Percentiles rank a stretch among this genome's conserved stretches.
Evolutionary conservation across 768 basidiomycete species (phyloP).

Genomic region (Pisolithus tinctorius): DNA sequence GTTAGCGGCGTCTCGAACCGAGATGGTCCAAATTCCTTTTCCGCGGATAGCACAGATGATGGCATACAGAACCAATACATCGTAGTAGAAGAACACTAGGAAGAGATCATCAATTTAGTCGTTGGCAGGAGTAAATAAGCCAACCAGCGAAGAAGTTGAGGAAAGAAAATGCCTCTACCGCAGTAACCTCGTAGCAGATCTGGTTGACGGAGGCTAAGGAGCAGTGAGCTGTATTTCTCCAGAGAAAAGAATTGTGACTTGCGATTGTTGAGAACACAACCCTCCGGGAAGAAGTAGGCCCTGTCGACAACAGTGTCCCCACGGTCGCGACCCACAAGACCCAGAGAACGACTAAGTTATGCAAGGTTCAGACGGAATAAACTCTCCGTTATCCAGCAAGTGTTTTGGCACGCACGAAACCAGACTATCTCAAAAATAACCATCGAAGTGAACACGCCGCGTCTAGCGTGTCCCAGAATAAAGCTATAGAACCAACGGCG

Average conservation of each 20-base stretch:
- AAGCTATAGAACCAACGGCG: slow-evolving; percentile 9
- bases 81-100: slow-evolving; percentile 21
- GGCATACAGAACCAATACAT: slow-evolving; percentile 15
- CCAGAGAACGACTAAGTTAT: slow-evolving; percentile 16
- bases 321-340: slow-evolving; percentile 15
- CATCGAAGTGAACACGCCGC: slow-evolving; percentile 13
- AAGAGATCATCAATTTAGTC: not conserved
- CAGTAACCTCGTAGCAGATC: slow-evolving; percentile 14
- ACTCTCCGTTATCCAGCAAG: not conserved
- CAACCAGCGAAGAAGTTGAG: slow-evolving; percentile 19
- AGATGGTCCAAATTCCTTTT: slow-evolving; percentile 17
- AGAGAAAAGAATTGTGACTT: not conserved
- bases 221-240: not conserved
- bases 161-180: slow-evolving; percentile 17
- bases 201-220: slow-evolving; percentile 3
- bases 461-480: slow-evolving; percentile 5
- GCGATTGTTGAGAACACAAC: slow-evolving; percentile 11
- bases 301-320: slow-evolving; percentile 5
- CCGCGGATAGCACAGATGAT: slow-evolving; percentile 18
- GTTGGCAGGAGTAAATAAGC: not conserved
- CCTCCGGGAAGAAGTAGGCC: slow-evolving; percentile 10
- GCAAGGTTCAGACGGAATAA: not conserved
- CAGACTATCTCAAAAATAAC: slow-evolving; percentile 21
- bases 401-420: slow-evolving; percentile 15
- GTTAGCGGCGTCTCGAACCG: slow-evolving; percentile 13